These are phyloP conservation scores for Sclerotinia borealis DNA, from an alignment of 2,329 filamentous ascomycete species.

Conservation along the genomic window DNA sequence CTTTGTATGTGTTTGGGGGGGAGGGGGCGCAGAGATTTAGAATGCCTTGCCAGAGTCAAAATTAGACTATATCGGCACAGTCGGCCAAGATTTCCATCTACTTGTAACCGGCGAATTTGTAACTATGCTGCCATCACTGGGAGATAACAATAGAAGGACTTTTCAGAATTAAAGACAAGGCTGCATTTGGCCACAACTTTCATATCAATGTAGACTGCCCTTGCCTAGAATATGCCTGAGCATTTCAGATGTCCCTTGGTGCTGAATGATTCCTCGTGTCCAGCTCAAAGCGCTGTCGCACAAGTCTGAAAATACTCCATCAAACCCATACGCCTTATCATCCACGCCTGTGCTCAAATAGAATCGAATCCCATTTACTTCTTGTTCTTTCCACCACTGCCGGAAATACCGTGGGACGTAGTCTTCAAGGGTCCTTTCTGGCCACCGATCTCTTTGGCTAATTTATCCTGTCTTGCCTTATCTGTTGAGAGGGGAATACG, in stretches of 20 bases:
- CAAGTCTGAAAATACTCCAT: conserved; percentile 5
- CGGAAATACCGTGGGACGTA: conserved; percentile 88
- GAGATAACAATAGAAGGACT: background rate
- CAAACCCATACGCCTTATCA: conserved; percentile 16
- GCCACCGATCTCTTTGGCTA: conserved; percentile 56
- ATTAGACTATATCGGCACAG: background rate
- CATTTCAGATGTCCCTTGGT: background rate
- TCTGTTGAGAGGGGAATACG: background rate
- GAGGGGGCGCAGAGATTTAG: background rate
- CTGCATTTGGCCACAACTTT: background rate
- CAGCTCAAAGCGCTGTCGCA: background rate
- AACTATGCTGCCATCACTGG: background rate
- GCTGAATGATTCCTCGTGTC: background rate
- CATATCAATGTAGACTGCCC: background rate
- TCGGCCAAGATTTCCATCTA: background rate
- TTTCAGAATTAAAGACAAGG: background rate
- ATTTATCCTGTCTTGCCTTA: conserved; percentile 74
- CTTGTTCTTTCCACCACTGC: conserved; percentile 80
- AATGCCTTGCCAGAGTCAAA: background rate
- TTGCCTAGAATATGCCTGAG: background rate
- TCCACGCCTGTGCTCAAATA: conserved; percentile 13
- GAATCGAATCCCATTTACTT: background rate
- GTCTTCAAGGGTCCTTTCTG: conserved; percentile 78
- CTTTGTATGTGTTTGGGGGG: background rate
- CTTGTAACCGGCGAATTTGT: background rate